Base-by-base conservation (phyloP, 495 filamentous ascomycete genomes). In the Neurospora africana region DNA sequence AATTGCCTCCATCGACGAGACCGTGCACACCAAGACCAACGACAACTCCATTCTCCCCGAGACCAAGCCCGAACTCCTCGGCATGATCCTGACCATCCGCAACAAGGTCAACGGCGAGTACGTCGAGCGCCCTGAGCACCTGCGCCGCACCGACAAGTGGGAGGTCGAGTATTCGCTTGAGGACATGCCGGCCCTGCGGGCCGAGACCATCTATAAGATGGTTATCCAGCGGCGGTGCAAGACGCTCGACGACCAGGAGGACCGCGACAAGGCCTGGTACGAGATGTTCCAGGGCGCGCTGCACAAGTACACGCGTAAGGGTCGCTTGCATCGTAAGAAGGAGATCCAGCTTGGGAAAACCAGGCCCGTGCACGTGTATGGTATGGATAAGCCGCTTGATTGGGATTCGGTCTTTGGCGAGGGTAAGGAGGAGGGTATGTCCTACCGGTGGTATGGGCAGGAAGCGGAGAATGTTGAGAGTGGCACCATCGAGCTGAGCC, bases 131-230 rank as follows among this genome's bases (percentile, higher is more conserved):
- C 92, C 93, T 0, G 68, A 78, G 1, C 67, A 84, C 1, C 78
- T 96, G 53, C 74, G 38, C 0, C 67, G 80, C 15, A 13, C 21
- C 2, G 88, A 94, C 74, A 79, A 81, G 2, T 99, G 95, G 95
- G 79, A 80, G 0, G 81, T 98, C 44, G 89, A 97, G 71, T 97
- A 97, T 80, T 83, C 87, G 33, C 78, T 97, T 38, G 80, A 84
- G 61, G 91, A 95, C 76, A 77, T 86, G 5, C 5, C 70, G 0
- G 27, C 69, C 0, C 68, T 78, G 4, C 75, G 81, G 1, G 87
- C 86, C 3, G 74, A 79, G 33, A 78, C 33, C 0, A 75, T 89
- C 37, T 93, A 92, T 74, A 33, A 82, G 19, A 76, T 78, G 68
- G 79, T 85, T 36, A 83, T 86, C 72, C 69, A 70, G 2, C 84